Conservation (phyloP, 2,329 filamentous ascomycete genomes). For the Byssochlamys sp. region DNA sequence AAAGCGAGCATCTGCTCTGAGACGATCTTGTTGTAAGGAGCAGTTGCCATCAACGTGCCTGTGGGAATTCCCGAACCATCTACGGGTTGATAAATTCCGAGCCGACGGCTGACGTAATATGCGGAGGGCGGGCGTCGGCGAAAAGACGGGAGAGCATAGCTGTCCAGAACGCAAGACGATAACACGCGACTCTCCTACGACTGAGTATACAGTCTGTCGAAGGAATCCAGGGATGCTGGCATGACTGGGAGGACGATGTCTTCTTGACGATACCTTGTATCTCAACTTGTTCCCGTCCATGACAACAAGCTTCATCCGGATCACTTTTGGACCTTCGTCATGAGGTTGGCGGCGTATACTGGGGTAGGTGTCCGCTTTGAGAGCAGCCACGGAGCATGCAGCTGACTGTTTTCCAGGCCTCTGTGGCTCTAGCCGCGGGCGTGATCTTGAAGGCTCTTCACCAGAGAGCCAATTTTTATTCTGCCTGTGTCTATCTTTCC, state of each 20-base stretch:
- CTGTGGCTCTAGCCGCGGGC: conserved; percentile 69
- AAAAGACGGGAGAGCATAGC: conserved; percentile 10
- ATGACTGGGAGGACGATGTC: conserved; percentile 11
- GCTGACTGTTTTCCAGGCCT: conserved; percentile 48
- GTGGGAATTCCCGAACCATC: neutral
- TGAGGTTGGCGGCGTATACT: conserved; percentile 44
- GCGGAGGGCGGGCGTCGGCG: conserved; percentile 11
- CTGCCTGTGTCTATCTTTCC: conserved; percentile 88
- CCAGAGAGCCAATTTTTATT: conserved; percentile 95
- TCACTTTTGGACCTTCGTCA: conserved; percentile 21
- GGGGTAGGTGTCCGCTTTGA: conserved; percentile 33
- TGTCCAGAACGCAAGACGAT: conserved; percentile 14
- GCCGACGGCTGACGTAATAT: conserved; percentile 17
- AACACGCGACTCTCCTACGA: conserved; percentile 9
- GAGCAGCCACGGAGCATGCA: conserved; percentile 1
- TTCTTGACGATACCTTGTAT: conserved; percentile 5
- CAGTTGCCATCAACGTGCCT: neutral
- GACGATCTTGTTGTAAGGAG: too few relatives aligned
- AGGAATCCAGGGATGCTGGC: neutral
- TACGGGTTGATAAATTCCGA: neutral
- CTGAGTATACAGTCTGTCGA: conserved; percentile 1
- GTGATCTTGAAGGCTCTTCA: conserved; percentile 86
- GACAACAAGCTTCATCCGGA: conserved; percentile 9
- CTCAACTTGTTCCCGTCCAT: conserved; percentile 15
- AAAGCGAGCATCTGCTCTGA: too few relatives aligned